Percentiles rank a stretch among this genome's conserved stretches.
Evolutionary conservation across 1,284 basidiomycete genomes (phyloP).

Genomic region (Ceratobasidium sp.): DNA sequence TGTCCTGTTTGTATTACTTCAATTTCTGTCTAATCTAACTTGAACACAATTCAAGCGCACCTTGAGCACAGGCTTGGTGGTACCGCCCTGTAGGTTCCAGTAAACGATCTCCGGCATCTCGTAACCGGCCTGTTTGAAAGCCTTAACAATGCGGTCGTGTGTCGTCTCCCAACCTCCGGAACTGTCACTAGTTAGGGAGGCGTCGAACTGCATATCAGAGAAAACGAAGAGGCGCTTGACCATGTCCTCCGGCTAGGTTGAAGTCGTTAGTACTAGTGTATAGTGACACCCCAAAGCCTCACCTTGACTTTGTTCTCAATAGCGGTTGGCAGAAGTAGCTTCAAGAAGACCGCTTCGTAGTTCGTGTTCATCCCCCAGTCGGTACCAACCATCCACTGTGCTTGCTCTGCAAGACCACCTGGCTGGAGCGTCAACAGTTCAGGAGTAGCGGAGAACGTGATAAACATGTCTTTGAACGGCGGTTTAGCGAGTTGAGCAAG

Average conservation of each 20-base stretch:
- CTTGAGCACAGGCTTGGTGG: conserved; percentile 43
- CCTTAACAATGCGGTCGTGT: conserved; percentile 68
- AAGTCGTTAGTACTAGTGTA: not conserved
- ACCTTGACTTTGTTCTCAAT: conserved; percentile 65
- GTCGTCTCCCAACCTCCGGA: conserved; percentile 69
- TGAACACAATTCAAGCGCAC: not conserved
- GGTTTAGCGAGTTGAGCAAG: conserved; percentile 71
- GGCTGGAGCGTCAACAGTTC: conserved; percentile 64
- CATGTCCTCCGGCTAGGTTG: conserved; percentile 70
- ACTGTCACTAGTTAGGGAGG: conserved; percentile 49
- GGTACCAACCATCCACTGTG: conserved; percentile 59
- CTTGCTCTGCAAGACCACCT: conserved; percentile 58
- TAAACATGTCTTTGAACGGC: conserved; percentile 75
- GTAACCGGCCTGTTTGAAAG: conserved; percentile 72
- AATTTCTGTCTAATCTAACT: not conserved
- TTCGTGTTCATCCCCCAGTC: conserved; percentile 74
- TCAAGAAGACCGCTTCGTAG: conserved; percentile 70
- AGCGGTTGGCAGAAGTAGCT: conserved; percentile 72
- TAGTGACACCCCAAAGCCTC: not conserved
- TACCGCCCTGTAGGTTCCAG: conserved; percentile 64
- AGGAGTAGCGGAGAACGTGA: conserved; percentile 73
- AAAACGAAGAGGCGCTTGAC: conserved; percentile 78
- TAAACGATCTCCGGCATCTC: conserved; percentile 73
- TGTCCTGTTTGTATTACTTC: conserved; percentile 12
- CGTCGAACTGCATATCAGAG: conserved; percentile 83